Evolutionary conservation across 2,329 filamentous ascomycete species (phyloP), one percentile per base, ranked within the genome.

Genomic region (Seiridium unicorne): DNA sequence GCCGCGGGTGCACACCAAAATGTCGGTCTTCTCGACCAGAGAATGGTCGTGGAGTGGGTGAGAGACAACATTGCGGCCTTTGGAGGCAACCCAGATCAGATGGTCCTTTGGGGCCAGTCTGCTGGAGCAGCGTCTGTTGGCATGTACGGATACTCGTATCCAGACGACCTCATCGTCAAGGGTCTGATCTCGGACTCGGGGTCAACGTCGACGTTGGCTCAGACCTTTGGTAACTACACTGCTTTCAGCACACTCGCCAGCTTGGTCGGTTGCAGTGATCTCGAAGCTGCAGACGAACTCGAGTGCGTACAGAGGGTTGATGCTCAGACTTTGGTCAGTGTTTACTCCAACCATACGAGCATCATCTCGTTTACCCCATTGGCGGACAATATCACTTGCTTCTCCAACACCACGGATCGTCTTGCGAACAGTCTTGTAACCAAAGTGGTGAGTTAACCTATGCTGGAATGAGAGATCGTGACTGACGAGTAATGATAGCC

Each of bases 151-250:
- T 65, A 63, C 36, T 57, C 60, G 5, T 61, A 62, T n/a, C 55
- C 48, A 5, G 35, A 58, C n/a, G 60, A 69, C 54, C 72, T 70
- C 18, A 72, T 72, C 13, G 74, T 75, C 48, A 74, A 72, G 60
- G 74, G 70, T 46, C 72, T 72, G 63, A 75, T 68, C 62, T 68
- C 69, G 31, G 63, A 65, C 44, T 66, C 66, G 34, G 74, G 74
- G 58, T 75, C 68, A 64, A 69, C 69, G 42, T 75, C 73, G 9
- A 76, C 75, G 48, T 69, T 74, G 32, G 72, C 69, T 5, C 70
- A 77, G 61, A 75, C 75, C 10, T 47, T 35, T 26, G 55, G 55
- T 11, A 64, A 70, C 40, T 64, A 65, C 40, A 54, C 59, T 13
- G 67, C 64, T 53, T 72, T 72, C 62, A 67, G 64, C 8, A 64